Conservation (phyloP, 768 basidiomycete genomes). For the Cystofilobasidium macerans region DNA sequence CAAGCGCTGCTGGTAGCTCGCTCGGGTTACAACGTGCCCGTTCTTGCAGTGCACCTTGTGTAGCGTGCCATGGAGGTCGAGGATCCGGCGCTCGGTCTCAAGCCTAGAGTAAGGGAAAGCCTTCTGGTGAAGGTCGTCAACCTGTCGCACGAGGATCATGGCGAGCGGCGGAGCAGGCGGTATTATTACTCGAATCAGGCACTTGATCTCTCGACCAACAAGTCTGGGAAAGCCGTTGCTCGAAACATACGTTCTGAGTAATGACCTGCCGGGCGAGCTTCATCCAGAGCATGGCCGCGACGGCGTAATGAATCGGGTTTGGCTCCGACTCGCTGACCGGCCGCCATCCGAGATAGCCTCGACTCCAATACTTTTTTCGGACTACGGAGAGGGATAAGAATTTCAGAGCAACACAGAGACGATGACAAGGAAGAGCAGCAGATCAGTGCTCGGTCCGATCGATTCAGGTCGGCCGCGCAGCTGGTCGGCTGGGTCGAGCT, state of each 20-base stretch:
- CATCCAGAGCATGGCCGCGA: slow-evolving; percentile 69
- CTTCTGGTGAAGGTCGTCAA: slow-evolving; percentile 89
- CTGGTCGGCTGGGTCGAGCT: no score
- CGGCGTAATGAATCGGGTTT: slow-evolving; percentile 77
- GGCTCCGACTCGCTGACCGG: slow-evolving; percentile 70
- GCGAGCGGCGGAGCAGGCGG: slow-evolving; percentile 30
- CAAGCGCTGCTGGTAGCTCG: slow-evolving; percentile 62
- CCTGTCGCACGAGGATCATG: slow-evolving; percentile 38
- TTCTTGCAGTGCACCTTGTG: slow-evolving; percentile 63
- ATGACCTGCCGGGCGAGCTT: slow-evolving; percentile 54
- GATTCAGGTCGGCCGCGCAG: no score
- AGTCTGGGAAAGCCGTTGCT: no score
- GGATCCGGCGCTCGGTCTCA: slow-evolving; percentile 43
- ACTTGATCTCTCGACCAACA: no score
- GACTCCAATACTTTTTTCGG: slow-evolving; percentile 24
- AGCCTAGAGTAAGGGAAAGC: slow-evolving; percentile 38
- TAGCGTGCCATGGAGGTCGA: slow-evolving; percentile 82
- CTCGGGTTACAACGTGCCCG: slow-evolving; percentile 58
- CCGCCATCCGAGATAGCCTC: slow-evolving; percentile 49
- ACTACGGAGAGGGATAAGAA: slow-evolving; percentile 56
- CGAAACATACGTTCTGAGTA: slow-evolving; percentile 47
- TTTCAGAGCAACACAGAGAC: no score
- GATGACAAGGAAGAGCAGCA: no score
- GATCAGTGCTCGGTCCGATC: no score
- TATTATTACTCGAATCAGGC: no score